phyloP scores from a whole-genome alignment of 208 protist species.

The Wallacemonas sp. region DNA sequence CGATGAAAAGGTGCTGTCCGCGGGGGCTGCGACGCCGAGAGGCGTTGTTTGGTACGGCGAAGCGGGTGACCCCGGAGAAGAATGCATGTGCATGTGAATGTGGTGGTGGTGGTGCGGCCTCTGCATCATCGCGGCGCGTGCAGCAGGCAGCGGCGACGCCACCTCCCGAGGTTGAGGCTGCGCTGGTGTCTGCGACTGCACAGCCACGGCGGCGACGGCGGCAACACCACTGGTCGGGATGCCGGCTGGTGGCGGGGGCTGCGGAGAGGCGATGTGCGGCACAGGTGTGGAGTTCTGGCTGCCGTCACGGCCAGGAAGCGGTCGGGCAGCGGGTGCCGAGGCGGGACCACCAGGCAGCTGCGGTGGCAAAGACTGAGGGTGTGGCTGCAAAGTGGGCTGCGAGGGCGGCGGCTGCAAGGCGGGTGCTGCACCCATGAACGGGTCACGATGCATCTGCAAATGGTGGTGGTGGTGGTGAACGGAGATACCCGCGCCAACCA shows the following conservation, averaged over 20 bases:
- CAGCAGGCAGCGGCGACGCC: no score
- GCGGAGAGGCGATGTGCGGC: background rate
- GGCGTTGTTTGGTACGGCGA: constrained; percentile 5
- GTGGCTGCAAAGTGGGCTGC: background rate
- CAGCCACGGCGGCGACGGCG: background rate
- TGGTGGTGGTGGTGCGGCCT: constrained; percentile 24
- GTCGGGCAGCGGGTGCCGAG: background rate
- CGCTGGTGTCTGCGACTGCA: background rate
- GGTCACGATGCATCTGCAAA: constrained; percentile 12
- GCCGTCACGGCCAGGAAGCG: background rate
- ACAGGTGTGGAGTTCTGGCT: background rate
- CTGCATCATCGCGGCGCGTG: no score
- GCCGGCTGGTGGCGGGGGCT: constrained; percentile 1
- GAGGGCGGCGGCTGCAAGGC: no score
- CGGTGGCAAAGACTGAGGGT: no score
- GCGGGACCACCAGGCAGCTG: background rate
- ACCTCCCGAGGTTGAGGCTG: no score
- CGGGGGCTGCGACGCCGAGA: background rate
- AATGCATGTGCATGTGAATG: background rate
- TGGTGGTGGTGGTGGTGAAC: constrained; percentile 28
- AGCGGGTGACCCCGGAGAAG: background rate
- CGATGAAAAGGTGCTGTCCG: background rate
- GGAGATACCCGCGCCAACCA: constrained; percentile 8
- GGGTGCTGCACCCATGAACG: constrained; percentile 1
- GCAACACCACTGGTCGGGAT: background rate